phyloP scores from a whole-genome alignment of 1,284 basidiomycete species.

The Papiliotrema terrestris region DNA sequence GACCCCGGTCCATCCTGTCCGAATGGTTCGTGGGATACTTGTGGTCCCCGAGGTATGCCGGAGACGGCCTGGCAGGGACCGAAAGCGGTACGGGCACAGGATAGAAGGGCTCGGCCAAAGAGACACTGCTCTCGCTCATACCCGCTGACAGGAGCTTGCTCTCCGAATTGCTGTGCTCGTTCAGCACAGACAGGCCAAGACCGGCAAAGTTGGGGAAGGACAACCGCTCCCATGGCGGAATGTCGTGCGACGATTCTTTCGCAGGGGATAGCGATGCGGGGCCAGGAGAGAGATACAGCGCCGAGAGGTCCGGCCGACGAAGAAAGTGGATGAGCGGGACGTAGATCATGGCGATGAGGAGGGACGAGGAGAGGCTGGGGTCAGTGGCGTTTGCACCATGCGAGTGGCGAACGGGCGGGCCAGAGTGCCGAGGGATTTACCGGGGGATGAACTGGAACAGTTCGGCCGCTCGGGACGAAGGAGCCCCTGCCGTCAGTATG shows the following conservation, averaged over 20 bases:
- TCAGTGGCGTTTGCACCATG: not conserved
- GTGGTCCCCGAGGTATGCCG: not conserved
- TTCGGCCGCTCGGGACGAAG: conserved; percentile 6
- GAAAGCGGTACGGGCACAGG: not conserved
- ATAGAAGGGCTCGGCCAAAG: not conserved
- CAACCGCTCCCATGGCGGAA: conserved; percentile 20
- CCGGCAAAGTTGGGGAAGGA: conserved; percentile 13
- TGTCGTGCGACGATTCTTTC: not conserved
- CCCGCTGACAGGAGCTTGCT: too few species aligned
- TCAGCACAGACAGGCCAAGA: not conserved
- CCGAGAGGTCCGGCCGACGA: conserved; percentile 10
- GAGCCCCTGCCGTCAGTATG: not conserved
- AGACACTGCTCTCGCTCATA: not conserved
- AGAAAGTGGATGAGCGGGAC: conserved; percentile 17
- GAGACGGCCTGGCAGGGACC: not conserved
- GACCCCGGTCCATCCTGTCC: too few species aligned
- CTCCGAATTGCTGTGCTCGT: not conserved
- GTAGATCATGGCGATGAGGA: conserved; percentile 15
- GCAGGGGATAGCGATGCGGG: not conserved
- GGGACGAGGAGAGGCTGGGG: conserved; percentile 9
- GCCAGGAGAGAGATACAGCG: conserved; percentile 5
- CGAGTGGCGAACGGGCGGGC: too few species aligned
- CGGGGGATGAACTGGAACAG: conserved; percentile 16
- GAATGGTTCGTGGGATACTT: not conserved
- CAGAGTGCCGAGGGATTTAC: conserved; percentile 1